A percentile compares a stretch with the other conserved stretches of the same genome.
Conservation (phyloP, 1,284 basidiomycete species). For the Apiotrichum siamense region DNA sequence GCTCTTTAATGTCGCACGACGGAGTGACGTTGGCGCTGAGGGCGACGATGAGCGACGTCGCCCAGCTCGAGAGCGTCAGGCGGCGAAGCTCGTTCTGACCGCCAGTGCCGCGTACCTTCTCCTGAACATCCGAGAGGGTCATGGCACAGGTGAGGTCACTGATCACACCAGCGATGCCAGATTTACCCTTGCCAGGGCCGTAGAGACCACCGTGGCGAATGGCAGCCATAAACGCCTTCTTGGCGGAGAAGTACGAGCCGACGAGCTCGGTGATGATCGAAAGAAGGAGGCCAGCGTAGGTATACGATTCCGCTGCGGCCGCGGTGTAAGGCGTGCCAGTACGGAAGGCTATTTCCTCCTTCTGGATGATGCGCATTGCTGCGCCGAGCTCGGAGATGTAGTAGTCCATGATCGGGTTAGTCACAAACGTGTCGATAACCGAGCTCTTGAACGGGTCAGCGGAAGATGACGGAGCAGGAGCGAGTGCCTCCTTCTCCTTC, state of each 20-base stretch:
- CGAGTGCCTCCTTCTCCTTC: neutral
- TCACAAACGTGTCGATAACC: constrained; percentile 11
- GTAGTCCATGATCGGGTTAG: constrained; percentile 28
- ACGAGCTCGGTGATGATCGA: constrained; percentile 85
- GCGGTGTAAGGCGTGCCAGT: constrained; percentile 7
- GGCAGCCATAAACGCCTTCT: constrained; percentile 76
- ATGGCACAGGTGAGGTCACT: constrained; percentile 71
- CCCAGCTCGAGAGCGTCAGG: constrained; percentile 65
- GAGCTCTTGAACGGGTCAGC: constrained; percentile 52
- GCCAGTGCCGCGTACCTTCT: constrained; percentile 6
- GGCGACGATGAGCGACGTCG: constrained; percentile 83
- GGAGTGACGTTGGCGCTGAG: constrained; percentile 74
- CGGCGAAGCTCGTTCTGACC: constrained; percentile 12
- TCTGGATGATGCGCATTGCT: constrained; percentile 12
- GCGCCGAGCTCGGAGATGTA: constrained; percentile 30
- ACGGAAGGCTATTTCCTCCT: constrained; percentile 11
- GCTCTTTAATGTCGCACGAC: constrained; percentile 62
- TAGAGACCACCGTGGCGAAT: constrained; percentile 53
- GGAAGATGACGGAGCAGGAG: neutral
- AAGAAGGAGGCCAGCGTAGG: constrained; percentile 80
- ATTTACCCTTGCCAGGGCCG: constrained; percentile 49
- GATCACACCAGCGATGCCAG: constrained; percentile 53
- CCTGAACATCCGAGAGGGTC: constrained; percentile 50
- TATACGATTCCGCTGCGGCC: constrained; percentile 9
- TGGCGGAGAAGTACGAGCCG: constrained; percentile 89